Percentiles rank a stretch among this genome's conserved stretches.
Conservation (phyloP, 2,329 filamentous ascomycete species). For the Colletotrichum camelliae region DNA sequence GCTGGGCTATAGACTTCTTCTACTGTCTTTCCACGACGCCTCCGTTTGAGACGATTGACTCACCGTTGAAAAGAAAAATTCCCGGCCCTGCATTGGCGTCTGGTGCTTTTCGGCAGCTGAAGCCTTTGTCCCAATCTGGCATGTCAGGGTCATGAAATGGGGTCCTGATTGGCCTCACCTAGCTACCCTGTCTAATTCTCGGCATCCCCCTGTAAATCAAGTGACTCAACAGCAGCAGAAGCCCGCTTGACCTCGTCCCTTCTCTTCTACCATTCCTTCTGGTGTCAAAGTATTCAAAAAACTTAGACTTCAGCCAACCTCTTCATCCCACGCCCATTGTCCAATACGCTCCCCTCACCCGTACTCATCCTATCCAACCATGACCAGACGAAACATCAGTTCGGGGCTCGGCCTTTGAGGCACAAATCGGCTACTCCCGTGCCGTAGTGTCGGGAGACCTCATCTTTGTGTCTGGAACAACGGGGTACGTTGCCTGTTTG, state of each 20-base stretch:
- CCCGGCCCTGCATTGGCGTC: neutral
- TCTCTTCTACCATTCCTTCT: neutral
- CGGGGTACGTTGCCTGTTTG: conserved; percentile 45
- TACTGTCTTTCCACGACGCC: neutral
- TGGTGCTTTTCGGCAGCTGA: neutral
- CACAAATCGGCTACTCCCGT: conserved; percentile 59
- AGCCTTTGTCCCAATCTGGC: neutral
- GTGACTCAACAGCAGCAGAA: neutral
- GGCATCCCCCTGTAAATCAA: neutral
- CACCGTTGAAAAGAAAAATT: neutral
- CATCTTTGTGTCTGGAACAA: conserved; percentile 60
- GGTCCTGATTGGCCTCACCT: neutral
- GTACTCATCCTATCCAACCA: conserved; percentile 22
- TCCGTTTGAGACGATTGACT: neutral
- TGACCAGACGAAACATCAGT: conserved; percentile 47
- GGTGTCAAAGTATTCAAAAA: neutral
- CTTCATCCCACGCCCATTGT: neutral
- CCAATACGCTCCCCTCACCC: neutral
- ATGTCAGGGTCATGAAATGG: neutral
- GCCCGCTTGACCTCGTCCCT: neutral
- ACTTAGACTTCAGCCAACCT: neutral
- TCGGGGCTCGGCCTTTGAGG: conserved; percentile 57
- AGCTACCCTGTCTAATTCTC: neutral
- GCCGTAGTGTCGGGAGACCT: conserved; percentile 56
- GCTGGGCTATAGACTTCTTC: neutral